phyloP scores from a whole-genome alignment of 2,329 filamentous ascomycete genomes.

The Colletotrichum spinosum region DNA sequence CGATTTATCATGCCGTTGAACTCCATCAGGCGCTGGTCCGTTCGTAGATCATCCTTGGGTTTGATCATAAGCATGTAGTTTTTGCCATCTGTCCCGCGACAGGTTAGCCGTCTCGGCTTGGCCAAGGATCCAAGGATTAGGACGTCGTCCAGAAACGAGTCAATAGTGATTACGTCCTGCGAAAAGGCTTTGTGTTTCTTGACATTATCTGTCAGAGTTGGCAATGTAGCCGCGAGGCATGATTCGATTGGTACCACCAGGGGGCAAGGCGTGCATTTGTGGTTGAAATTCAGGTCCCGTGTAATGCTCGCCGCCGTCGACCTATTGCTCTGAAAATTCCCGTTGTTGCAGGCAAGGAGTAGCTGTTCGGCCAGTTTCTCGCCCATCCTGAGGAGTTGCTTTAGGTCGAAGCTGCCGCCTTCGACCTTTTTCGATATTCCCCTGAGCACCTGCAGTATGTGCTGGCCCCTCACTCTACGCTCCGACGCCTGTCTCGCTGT shows the following conservation, averaged over 20 bases:
- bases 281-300: slow-evolving; percentile 84
- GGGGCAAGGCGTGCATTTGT: slow-evolving; percentile 83
- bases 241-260: slow-evolving; percentile 91
- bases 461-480: slow-evolving; percentile 65
- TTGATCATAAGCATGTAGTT: slow-evolving; percentile 94
- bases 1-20: slow-evolving; percentile 99
- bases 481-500: slow-evolving; percentile 80
- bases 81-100: slow-evolving; percentile 89
- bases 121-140: slow-evolving; percentile 91
- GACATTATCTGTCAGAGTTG: slow-evolving; percentile 76
- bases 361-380: slow-evolving; percentile 88
- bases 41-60: slow-evolving; percentile 96
- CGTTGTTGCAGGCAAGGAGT: slow-evolving; percentile 82
- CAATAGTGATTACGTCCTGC: slow-evolving; percentile 85
- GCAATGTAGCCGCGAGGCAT: slow-evolving; percentile 85
- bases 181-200: slow-evolving; percentile 89
- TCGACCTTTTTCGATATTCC: slow-evolving; percentile 64
- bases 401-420: slow-evolving; percentile 69
- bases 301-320: slow-evolving; percentile 78
- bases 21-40: slow-evolving; percentile 98
- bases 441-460: slow-evolving; percentile 64
- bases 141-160: slow-evolving; percentile 85
- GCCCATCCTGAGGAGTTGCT: slow-evolving; percentile 78
- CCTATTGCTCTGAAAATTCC: slow-evolving; percentile 76
- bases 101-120: slow-evolving; percentile 89